Evolutionary conservation across 805 yeast genomes (phyloP), one percentile per base, ranked within the genome.

Genomic region (Starmerella apicola): DNA sequence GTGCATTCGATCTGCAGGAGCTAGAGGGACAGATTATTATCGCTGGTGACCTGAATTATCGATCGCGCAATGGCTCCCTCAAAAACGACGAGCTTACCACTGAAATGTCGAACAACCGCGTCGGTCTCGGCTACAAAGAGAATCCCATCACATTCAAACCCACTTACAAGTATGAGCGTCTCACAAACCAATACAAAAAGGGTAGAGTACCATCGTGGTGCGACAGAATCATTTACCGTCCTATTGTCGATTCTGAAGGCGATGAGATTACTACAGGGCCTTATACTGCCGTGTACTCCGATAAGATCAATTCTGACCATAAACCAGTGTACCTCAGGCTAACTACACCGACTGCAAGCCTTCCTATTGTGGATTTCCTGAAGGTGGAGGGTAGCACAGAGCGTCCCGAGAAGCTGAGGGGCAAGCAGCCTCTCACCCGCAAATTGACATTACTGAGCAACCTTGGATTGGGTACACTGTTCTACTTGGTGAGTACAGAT

Each of bases 191-290:
- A n/a, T 81, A 72, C 56, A 71, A 72, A 44, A 31, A 56, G 2
- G 76, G 74, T 48, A 65, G 95, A 40, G 62, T 64, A 1, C 93
- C 95, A 0, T 78, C 94, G 5, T 86, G 94, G 94, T 85, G 95
- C 59, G 97, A 86, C 56, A 61, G 97, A 38, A 71, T 86, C 5
- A 56, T 86, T 34, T 82, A 63, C 51, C 26, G 48, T 4, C 18
- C 21, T 3, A 20, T 39, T 5, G 13, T 22, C 10, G 39, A 27
- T 18, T 9, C 27, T 13, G n/a, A n/a, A n/a, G 26, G 26, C 12
- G 30, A 13, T 12, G 30, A 29, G 5, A 19, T 24, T 9, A 16
- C 3, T 3, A 33, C 42, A 5, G 5, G 15, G 6, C n/a, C 15
- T 12, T 44, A 44, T 30, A 24, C 26, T 13, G 9, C 29, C 7